Percentiles rank a stretch among this genome's conserved stretches.
phyloP scores from a whole-genome alignment of 2,329 filamentous ascomycete genomes.

The Chaetomium globosum region DNA sequence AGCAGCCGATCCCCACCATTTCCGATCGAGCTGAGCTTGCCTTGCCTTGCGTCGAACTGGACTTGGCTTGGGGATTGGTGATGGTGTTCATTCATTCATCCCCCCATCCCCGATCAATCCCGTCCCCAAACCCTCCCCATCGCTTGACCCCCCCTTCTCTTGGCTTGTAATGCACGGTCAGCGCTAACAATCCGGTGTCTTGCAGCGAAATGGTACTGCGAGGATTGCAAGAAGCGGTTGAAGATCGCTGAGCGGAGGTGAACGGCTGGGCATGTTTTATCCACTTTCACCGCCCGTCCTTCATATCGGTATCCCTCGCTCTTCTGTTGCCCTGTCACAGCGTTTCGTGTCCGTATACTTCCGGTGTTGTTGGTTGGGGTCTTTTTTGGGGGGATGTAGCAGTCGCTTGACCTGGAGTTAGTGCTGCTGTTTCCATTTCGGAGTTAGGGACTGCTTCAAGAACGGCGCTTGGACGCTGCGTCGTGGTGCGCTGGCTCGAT shows the following conservation, averaged over 20 bases:
- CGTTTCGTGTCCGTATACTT: neutral
- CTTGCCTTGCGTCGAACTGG: no score
- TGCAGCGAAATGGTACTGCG: conserved; percentile 80
- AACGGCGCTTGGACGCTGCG: neutral
- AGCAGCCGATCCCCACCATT: no score
- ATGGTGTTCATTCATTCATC: neutral
- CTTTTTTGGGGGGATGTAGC: neutral
- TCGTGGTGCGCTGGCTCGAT: neutral
- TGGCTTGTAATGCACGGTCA: conserved; percentile 30
- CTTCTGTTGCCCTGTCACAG: neutral
- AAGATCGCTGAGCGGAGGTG: conserved; percentile 53
- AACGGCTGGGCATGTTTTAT: neutral
- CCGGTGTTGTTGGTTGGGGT: neutral
- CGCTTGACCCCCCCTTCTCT: neutral
- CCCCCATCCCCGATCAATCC: neutral
- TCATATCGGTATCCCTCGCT: neutral
- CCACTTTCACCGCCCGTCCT: neutral
- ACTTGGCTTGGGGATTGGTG: no score
- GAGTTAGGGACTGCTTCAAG: neutral
- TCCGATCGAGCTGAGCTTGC: no score
- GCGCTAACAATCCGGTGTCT: conserved; percentile 38
- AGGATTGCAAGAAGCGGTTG: conserved; percentile 72
- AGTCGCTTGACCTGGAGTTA: neutral
- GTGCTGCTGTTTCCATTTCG: neutral
- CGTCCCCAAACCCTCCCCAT: neutral